Evolutionary conservation across 331 rosid species (phyloP), one percentile per base, ranked within the genome.

Genomic region (Dryas integrifolia): DNA sequence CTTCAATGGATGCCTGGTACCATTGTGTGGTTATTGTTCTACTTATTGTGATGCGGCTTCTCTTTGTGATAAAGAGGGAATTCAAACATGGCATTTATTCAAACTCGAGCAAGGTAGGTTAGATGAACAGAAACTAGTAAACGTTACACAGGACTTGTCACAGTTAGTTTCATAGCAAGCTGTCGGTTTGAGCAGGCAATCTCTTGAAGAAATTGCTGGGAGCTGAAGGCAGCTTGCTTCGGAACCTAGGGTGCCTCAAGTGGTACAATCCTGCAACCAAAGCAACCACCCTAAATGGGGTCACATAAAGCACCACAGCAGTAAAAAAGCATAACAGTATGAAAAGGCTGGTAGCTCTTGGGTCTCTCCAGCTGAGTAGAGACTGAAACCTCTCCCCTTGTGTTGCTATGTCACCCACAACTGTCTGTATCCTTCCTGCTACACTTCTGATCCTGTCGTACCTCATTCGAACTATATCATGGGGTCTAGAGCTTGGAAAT

Each of bases 341-440:
- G 71, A 91, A 93, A 67, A 93, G 84, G 81, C 88, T 81, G 5
- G 96, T 91, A 45, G 97, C 98, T 83, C 97, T 88, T 1, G 97
- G 84, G 74, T 93, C 98, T 82, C 98, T 89, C 97, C 97, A 93
- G 65, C 97, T 91, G 38, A 91, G 77, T 45, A 93, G 73, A 41
- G 95, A 89, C 59, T 91, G 97, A 73, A 91, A 43, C 41, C 97
- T 91, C 84, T 93, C 98, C 24, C 97, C 98, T 44, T 91, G 98
- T 16, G 96, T 89, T 26, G 97, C 96, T 57, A 93, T 86, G 84
- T 93, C 97, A 2, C 97, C 98, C 21, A 93, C 98, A 9, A 93
- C 85, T 0, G 98, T 89, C 40, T 93, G 98, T 72, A 90, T 91
- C 84, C 97, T 87, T 40, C 98, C 97, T 0, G 97, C 97, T 8